phyloP scores from a whole-genome alignment of 805 yeast genomes.

The Kodamaea neixiangensis region DNA sequence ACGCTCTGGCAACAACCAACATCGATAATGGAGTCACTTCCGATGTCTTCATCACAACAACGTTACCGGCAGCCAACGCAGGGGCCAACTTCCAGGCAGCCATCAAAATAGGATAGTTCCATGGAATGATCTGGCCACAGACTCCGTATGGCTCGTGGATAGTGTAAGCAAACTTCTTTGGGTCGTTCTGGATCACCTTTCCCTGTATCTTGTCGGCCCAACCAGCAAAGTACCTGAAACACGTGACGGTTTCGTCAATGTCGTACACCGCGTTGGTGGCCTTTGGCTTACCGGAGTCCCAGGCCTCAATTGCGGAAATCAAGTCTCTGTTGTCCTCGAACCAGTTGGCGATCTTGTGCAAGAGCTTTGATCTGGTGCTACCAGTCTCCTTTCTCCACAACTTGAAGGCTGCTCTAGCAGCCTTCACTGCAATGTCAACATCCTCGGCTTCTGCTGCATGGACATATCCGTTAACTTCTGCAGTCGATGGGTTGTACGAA shows the following conservation, averaged over 20 bases:
- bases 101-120: slow-evolving; percentile 72
- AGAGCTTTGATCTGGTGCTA: slow-evolving; percentile 39
- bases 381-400: slow-evolving; percentile 51
- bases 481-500: slow-evolving; percentile 45
- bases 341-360: slow-evolving; percentile 39
- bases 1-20: slow-evolving; percentile 58
- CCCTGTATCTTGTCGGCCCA: slow-evolving; percentile 64
- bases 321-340: slow-evolving; percentile 35
- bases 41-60: slow-evolving; percentile 69
- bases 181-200: slow-evolving; percentile 41
- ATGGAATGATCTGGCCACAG: slow-evolving; percentile 69
- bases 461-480: slow-evolving; percentile 43
- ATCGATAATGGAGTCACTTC: slow-evolving; percentile 76
- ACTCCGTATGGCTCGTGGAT: slow-evolving; percentile 68
- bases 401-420: slow-evolving; percentile 41
- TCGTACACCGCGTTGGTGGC: slow-evolving; percentile 51
- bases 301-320: slow-evolving; percentile 43
- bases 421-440: slow-evolving; percentile 43
- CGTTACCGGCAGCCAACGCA: slow-evolving; percentile 79
- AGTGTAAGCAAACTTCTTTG: slow-evolving; percentile 62
- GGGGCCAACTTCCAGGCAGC: slow-evolving; percentile 83
- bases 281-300: slow-evolving; percentile 51
- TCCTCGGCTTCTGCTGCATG: slow-evolving; percentile 45
- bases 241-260: slow-evolving; percentile 46
- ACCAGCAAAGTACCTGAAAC: slow-evolving; percentile 57